Evolutionary conservation across 306 rosid species (phyloP).

Genomic region (Quercus cerris): DNA sequence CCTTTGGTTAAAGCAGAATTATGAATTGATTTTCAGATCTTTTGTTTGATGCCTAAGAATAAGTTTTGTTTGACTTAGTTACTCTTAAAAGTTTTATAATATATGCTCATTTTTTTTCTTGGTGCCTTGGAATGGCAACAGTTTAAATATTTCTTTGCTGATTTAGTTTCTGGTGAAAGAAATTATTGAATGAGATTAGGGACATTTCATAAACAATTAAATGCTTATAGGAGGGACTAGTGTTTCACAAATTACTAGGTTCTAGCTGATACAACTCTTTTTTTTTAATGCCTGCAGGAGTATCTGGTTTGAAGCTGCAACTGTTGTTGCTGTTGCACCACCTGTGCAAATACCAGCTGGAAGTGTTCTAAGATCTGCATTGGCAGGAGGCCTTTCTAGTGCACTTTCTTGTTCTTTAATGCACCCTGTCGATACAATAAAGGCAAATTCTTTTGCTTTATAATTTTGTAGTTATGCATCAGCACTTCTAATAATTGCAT

Average conservation of each 20-base stretch:
- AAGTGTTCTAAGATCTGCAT: slow-evolving; percentile 93
- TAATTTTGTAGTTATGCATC: not conserved
- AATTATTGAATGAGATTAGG: slow-evolving; percentile 1
- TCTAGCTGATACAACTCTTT: slow-evolving; percentile 22
- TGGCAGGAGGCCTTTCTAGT: slow-evolving; percentile 99
- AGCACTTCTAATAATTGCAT: slow-evolving; percentile 2
- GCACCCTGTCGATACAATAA: slow-evolving; percentile 90
- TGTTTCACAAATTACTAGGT: slow-evolving; percentile 2
- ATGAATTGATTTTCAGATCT: not conserved
- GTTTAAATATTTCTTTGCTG: not conserved
- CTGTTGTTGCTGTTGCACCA: slow-evolving; percentile 98
- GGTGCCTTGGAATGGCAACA: not conserved
- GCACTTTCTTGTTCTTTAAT: slow-evolving; percentile 88
- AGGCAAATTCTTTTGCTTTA: slow-evolving; percentile 52
- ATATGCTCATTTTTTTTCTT: not conserved
- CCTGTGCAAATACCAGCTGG: slow-evolving; percentile 90
- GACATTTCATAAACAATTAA: not conserved
- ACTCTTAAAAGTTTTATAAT: not conserved
- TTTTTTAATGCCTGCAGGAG: slow-evolving; percentile 59
- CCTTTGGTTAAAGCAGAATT: not conserved
- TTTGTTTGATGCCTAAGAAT: not conserved
- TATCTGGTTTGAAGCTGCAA: slow-evolving; percentile 99
- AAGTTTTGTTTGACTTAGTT: not conserved
- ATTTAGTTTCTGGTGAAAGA: not conserved
- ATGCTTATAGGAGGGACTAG: not conserved